Evolutionary conservation across 345 rosid genomes (phyloP).

Genomic region (Linum tenue): DNA sequence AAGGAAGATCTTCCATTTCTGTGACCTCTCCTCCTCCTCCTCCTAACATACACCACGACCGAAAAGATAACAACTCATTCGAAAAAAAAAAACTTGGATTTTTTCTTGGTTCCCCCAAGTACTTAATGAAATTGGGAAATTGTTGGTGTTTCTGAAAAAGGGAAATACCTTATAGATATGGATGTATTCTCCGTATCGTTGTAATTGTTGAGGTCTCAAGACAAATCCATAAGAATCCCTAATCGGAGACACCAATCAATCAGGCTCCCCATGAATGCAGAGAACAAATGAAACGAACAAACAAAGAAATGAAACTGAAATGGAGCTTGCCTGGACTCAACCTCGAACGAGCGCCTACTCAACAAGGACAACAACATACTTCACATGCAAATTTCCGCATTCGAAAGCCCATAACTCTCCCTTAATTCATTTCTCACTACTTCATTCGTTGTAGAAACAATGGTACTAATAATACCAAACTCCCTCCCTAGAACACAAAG

Average conservation of each 20-base stretch:
- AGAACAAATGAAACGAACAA: not conserved
- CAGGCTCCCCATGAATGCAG: not conserved
- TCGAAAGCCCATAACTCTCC: slow-evolving; percentile 60
- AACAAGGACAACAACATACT: slow-evolving; percentile 95
- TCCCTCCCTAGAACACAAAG: not conserved
- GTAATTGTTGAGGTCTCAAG: slow-evolving; percentile 90
- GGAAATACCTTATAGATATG: slow-evolving; percentile 53
- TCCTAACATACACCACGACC: slow-evolving; percentile 41
- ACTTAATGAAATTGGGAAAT: not conserved
- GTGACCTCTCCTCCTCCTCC: slow-evolving; percentile 80
- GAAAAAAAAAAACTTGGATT: not conserved
- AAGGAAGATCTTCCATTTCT: slow-evolving; percentile 66
- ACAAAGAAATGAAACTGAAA: not conserved
- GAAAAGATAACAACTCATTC: slow-evolving; percentile 2
- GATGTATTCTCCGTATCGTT: slow-evolving; percentile 61
- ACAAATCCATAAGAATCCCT: slow-evolving; percentile 95
- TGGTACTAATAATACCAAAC: not conserved
- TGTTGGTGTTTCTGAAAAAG: not conserved
- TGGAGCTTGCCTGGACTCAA: slow-evolving; percentile 65
- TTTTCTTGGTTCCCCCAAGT: not conserved
- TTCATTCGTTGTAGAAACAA: not conserved
- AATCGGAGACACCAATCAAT: not conserved
- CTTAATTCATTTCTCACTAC: slow-evolving; percentile 16
- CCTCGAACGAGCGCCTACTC: slow-evolving; percentile 88
- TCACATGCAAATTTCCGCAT: slow-evolving; percentile 36